Percentiles rank a stretch among this genome's conserved stretches.
Evolutionary conservation across 345 rosid species (phyloP).

Genomic region (Citrus inodora): DNA sequence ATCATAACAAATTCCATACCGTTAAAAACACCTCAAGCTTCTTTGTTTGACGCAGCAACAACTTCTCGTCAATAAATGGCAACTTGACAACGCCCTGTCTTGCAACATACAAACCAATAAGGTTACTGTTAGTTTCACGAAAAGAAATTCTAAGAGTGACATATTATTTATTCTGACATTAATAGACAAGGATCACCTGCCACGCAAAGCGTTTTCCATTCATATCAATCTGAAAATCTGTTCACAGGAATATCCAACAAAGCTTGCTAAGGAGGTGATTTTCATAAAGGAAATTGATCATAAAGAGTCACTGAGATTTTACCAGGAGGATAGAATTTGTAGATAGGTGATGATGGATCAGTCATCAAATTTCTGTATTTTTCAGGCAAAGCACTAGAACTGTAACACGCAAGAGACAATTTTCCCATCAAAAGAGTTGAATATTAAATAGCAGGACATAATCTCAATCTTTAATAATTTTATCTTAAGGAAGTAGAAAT

Average conservation of each 20-base stretch:
- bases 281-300: conserved; percentile 5
- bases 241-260: conserved; percentile 12
- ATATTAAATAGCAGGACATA: conserved; percentile 7
- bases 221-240: conserved; percentile 98
- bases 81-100: conserved; percentile 86
- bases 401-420: conserved; percentile 34
- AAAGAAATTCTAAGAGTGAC: not conserved
- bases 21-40: conserved; percentile 77
- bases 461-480: not conserved
- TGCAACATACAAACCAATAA: conserved; percentile 20
- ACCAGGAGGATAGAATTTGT: conserved; percentile 82
- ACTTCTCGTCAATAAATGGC: conserved; percentile 87
- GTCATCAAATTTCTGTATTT: conserved; percentile 77
- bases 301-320: conserved; percentile 7
- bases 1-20: conserved; percentile 41
- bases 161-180: not conserved
- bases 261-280: not conserved
- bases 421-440: conserved; percentile 13
- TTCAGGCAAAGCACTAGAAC: conserved; percentile 86
- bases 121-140: not conserved
- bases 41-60: conserved; percentile 74
- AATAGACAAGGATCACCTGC: conserved; percentile 64
- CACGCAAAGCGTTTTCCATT: conserved; percentile 96
- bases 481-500: not conserved
- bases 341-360: conserved; percentile 75